Conservation (phyloP, 177 flowering plant genomes). For the Tripterygium wilfordii region DNA sequence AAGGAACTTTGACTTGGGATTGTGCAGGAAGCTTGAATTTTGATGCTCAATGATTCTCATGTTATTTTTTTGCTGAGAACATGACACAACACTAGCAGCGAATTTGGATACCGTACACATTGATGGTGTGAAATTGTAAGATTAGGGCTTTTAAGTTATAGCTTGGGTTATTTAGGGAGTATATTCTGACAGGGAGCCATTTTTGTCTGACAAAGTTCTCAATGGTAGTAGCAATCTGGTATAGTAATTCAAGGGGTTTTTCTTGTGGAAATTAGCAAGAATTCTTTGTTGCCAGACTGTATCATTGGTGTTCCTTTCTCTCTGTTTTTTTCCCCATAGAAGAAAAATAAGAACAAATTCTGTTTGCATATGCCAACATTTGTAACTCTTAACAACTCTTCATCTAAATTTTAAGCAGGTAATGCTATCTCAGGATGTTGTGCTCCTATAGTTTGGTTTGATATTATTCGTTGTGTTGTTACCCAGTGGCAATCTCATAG, state of each 20-base stretch:
- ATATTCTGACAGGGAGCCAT: too few species aligned
- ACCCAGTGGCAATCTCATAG: too few species aligned
- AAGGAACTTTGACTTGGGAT: slow-evolving; percentile 27
- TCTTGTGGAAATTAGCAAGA: neutral
- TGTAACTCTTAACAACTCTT: too few species aligned
- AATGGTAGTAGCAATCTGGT: slow-evolving; percentile 6
- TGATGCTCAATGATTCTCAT: neutral
- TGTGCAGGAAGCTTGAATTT: slow-evolving; percentile 75
- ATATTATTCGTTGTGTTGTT: too few species aligned
- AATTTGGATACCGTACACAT: too few species aligned
- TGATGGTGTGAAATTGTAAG: neutral
- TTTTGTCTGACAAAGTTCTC: slow-evolving; percentile 3
- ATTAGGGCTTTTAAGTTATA: neutral
- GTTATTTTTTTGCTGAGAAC: too few species aligned
- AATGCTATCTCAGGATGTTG: too few species aligned
- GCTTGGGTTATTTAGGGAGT: neutral
- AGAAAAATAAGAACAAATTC: too few species aligned
- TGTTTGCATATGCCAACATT: too few species aligned
- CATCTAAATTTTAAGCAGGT: too few species aligned
- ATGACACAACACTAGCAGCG: too few species aligned
- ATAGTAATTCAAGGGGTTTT: slow-evolving; percentile 3
- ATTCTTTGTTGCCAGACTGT: neutral
- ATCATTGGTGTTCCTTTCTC: neutral
- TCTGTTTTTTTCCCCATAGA: neutral
- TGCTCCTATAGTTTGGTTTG: too few species aligned